Base-by-base conservation (phyloP, 495 filamentous ascomycete genomes). In the Friedmanniomyces endolithicus region DNA sequence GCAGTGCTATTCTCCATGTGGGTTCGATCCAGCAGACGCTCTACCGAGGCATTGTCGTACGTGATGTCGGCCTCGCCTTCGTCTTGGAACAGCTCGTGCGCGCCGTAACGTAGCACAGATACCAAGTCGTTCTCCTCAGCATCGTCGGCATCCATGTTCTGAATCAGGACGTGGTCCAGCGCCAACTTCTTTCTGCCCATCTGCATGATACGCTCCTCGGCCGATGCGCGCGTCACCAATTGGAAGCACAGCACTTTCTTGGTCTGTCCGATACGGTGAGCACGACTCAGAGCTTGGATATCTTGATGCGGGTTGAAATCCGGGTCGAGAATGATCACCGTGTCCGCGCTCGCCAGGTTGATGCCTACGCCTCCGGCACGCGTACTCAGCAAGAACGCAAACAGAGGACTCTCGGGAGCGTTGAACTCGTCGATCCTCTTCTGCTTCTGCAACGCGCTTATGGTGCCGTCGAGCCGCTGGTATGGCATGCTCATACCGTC, bases 251-350 rank as follows among this genome's bases (percentile, higher is more conserved):
- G 74, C 4, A 99, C 92, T 57, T 92, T 95, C 60, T 95, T 90
- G 64, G 86, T 84, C 66, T 99, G 92, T 0, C 92, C 92, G 52
- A 99, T 96, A 29, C 92, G 81, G 67, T 99, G 92, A 22, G 90
- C 94, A 56, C 92, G 83, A 8, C 88, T 94, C 6, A 97, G 71
- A 0, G 92, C 92, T 68, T 99, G 92, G 58, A 97, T 87, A 64
- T 99, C 92, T 66, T 97, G 92, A 62, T 97, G 92, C 0, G 92
- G 92, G 60, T 99, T 99, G 72, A 95, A 97, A 63, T 99, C 92
- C 0, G 92, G 94, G 64, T 99, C 92, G 60, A 96, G 82, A 47
- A 99, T 95, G 51, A 99, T 96, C 57, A 99, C 92, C 0, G 94
- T 99, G 63, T 99, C 92, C 2, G 92, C 92, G 27, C 88, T 94